Evolutionary conservation across 805 yeast species (phyloP), one percentile per base, ranked within the genome.

Genomic region (Saccharomyces jurei): DNA sequence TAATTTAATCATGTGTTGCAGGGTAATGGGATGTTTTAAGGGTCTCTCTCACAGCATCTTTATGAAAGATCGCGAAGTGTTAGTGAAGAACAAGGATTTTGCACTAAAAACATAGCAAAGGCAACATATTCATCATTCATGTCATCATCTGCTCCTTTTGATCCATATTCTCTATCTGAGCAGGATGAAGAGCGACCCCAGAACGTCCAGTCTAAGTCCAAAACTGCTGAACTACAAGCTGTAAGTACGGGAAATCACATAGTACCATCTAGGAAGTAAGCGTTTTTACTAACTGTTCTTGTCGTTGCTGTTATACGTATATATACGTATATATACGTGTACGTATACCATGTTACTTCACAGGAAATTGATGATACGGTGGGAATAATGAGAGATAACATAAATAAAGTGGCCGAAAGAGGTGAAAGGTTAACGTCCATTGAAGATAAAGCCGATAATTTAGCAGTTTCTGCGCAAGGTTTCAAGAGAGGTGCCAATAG

Each of bases 321-420:
- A n/a, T 11, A 28, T 48, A 14, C 31, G 31, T 22, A 28, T 28
- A 48, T 36, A 4, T 17, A 4, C 6, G n/a, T 21, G 6, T 49
- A n/a, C n/a, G 28, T 48, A 14, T 6, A 4, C 3, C 36, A 13
- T 13, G 22, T 28, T n/a, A 4, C 5, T 27, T 17, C 9, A 30
- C 62, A 81, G 82, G 92, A 88, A 78, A 87, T 89, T 69, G 92
- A 88, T 71, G 96, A 89, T 67, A 90, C 98, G n/a, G 97, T 94
- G 49, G 97, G 95, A n/a, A 87, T 90, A 69, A 92, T 92, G 98
- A 81, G 97, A 73, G 96, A 92, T 66, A 92, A 92, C 77, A 88
- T 92, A 74, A 89, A 89, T 75, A 88, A 89, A 67, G 96, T 91
- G 48, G 94, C 96, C 41, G 96, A 90, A 70, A 79, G 80, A 72